These are phyloP conservation scores for Ophiostoma himal-ulmi DNA, from an alignment of 2,329 filamentous ascomycete species.

Conservation along the genomic window DNA sequence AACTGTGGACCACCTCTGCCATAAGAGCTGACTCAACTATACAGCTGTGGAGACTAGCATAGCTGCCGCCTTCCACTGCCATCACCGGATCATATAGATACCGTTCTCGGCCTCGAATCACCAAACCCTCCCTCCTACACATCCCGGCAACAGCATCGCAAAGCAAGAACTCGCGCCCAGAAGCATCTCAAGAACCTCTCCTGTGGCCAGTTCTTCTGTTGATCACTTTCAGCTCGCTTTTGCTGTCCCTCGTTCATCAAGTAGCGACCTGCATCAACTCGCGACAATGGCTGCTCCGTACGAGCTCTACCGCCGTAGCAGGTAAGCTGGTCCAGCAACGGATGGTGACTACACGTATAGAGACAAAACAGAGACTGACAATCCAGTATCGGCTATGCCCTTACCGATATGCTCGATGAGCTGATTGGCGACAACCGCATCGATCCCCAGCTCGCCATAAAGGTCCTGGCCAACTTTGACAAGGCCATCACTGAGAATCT, in stretches of 20 bases:
- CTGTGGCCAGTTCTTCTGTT: background rate
- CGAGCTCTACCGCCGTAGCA: constrained; percentile 97
- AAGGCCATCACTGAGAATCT: constrained; percentile 86
- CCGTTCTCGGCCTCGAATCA: background rate
- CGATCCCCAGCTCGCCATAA: constrained; percentile 97
- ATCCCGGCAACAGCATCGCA: background rate
- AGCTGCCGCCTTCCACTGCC: background rate
- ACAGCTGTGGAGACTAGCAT: background rate
- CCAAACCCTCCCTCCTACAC: background rate
- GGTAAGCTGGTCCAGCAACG: constrained; percentile 51
- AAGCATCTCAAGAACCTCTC: background rate
- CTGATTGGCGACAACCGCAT: constrained; percentile 92
- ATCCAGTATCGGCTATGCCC: constrained; percentile 76
- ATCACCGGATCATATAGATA: background rate
- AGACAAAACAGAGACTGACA: constrained; percentile 1
- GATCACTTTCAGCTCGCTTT: background rate
- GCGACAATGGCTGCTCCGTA: constrained; percentile 50
- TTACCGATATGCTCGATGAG: constrained; percentile 96
- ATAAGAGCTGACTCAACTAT: background rate
- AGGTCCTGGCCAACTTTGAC: constrained; percentile 94
- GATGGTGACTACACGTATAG: background rate
- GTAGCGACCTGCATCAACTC: background rate
- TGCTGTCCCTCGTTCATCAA: background rate
- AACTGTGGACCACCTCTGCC: background rate
- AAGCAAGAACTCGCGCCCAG: background rate